Percentiles rank a stretch among this genome's conserved stretches.
Conservation (phyloP, 106 monocot genomes). For the Allium sativum region DNA sequence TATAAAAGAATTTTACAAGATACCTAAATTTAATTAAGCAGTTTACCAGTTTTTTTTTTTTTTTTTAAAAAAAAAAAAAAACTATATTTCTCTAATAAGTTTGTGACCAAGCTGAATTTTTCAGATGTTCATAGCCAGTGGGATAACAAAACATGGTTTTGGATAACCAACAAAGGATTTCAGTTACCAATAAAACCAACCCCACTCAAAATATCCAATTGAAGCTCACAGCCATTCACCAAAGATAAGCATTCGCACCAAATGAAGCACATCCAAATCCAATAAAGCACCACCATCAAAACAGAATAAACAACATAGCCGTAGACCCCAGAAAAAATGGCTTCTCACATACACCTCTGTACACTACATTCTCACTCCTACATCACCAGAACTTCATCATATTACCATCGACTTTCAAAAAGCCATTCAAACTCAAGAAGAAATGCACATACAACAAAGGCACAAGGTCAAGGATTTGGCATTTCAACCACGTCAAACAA, state of each 20-base stretch:
- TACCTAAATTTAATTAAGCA: no score
- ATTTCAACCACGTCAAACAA: background rate
- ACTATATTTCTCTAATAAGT: no score
- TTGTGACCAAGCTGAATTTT: no score
- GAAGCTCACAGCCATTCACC: background rate
- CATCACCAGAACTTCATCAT: background rate
- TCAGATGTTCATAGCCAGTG: no score
- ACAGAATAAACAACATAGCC: background rate
- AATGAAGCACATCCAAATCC: background rate
- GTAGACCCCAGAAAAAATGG: slow-evolving; percentile 8
- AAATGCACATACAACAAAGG: background rate
- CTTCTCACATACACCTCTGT: slow-evolving; percentile 2
- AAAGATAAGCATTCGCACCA: slow-evolving; percentile 1
- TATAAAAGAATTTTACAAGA: no score
- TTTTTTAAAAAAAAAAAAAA: no score
- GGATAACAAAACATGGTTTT: no score
- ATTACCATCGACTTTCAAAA: background rate
- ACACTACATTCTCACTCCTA: slow-evolving; percentile 1
- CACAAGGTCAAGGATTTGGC: slow-evolving; percentile 27
- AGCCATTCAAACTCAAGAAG: background rate
- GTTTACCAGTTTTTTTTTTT: no score
- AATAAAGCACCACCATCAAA: background rate
- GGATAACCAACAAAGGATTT: no score
- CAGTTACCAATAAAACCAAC: background rate
- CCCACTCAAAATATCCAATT: no score